Conservation (phyloP, 768 basidiomycete species). For the Collybia mongolica region DNA sequence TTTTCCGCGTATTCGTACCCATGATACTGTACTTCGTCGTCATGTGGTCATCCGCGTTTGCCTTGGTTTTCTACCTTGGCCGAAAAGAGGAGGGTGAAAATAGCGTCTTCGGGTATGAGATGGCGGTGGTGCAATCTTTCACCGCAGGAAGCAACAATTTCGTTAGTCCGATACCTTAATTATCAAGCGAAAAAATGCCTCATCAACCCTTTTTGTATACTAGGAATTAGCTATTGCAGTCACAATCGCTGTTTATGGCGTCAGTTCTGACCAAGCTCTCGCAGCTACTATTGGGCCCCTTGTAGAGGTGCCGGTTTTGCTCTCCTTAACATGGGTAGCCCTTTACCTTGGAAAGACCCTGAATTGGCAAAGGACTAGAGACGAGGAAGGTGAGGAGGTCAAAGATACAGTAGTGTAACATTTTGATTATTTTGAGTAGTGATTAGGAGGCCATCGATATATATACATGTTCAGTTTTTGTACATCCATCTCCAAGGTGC, state of each 20-base stretch:
- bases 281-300: conserved; percentile 79
- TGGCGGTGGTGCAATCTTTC: conserved; percentile 76
- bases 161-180: conserved; percentile 32
- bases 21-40: conserved; percentile 75
- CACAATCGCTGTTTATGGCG: conserved; percentile 74
- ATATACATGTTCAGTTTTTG: too few species aligned
- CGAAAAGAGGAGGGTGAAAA: conserved; percentile 23
- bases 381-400: too few species aligned
- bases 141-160: conserved; percentile 82
- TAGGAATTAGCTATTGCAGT: conserved; percentile 85
- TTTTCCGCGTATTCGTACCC: conserved; percentile 81
- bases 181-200: background rate
- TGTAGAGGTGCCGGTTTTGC: conserved; percentile 78
- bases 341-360: conserved; percentile 41
- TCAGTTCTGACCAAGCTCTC: conserved; percentile 74
- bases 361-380: conserved; percentile 28
- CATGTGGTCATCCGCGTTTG: conserved; percentile 72
- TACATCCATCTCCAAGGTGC: too few species aligned
- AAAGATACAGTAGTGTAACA: too few species aligned
- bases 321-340: conserved; percentile 66
- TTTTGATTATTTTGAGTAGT: too few species aligned
- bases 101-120: conserved; percentile 52
- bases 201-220: background rate
- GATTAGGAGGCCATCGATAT: too few species aligned
- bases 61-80: conserved; percentile 48